Evolutionary conservation across 2,329 filamentous ascomycete genomes (phyloP).

Genomic region (Paracorniculantispora psalliotae): DNA sequence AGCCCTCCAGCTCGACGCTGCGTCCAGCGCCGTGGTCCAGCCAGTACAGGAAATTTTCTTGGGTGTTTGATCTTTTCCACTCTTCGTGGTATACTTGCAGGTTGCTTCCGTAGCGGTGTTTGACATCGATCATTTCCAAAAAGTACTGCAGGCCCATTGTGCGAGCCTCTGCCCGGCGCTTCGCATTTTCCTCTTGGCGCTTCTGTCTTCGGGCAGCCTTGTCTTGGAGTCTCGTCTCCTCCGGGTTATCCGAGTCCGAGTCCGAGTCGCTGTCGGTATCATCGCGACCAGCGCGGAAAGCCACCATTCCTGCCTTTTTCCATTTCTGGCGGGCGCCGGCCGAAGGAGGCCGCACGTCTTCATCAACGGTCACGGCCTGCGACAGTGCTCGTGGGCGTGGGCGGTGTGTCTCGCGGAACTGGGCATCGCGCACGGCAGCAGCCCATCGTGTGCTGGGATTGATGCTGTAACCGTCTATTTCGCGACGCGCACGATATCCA

Average conservation of each 20-base stretch:
- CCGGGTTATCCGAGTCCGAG: slow-evolving; percentile 27
- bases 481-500: slow-evolving; percentile 67
- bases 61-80: slow-evolving; percentile 73
- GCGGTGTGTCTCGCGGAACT: slow-evolving; percentile 46
- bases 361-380: slow-evolving; percentile 8
- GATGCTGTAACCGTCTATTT: slow-evolving; percentile 63
- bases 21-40: slow-evolving; percentile 76
- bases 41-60: slow-evolving; percentile 94
- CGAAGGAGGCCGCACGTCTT: slow-evolving; percentile 13
- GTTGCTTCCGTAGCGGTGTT: slow-evolving; percentile 84
- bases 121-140: slow-evolving; percentile 75
- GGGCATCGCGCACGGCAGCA: slow-evolving; percentile 57
- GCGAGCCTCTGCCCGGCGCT: slow-evolving; percentile 62
- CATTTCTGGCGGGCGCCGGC: slow-evolving; percentile 59
- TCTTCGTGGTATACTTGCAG: slow-evolving; percentile 74
- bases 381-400: slow-evolving; percentile 33
- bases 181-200: slow-evolving; percentile 46
- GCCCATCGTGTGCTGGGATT: slow-evolving; percentile 68
- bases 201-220: slow-evolving; percentile 33
- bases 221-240: slow-evolving; percentile 32
- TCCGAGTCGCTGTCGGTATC: slow-evolving; percentile 42
- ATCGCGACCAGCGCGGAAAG: slow-evolving; percentile 66
- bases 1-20: slow-evolving; percentile 62
- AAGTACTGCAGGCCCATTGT: slow-evolving; percentile 86
- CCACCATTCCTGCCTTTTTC: slow-evolving; percentile 68